Evolutionary conservation across 352 stramenopile genomes (phyloP), one percentile per base, ranked within the genome.

Genomic region (Hyaloperonospora brassicae): DNA sequence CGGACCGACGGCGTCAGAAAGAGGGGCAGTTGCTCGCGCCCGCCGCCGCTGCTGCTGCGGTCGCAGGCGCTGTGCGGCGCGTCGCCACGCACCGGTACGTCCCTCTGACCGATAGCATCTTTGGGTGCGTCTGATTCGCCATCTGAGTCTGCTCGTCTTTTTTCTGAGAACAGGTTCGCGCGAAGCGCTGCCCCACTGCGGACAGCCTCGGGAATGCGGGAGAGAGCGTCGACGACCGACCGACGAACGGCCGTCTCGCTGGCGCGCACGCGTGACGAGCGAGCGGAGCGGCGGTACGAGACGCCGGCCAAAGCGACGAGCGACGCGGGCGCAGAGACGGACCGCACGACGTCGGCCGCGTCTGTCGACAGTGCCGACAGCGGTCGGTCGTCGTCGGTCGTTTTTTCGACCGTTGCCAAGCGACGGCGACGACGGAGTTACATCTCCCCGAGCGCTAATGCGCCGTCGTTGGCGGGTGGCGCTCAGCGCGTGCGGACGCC

Each of bases 401-500:
- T 11, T 42, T 27, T n/a, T 47, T n/a, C 22, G 39, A 17, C 17
- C 1, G 61, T 46, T 13, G 83, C 68, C 45, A 68, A 77, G 38
- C 63, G 69, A 52, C 70, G 74, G 0, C 68, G 72, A 27, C 81
- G 49, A 57, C 45, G 51, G 14, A 58, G 73, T 52, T 77, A 72
- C 31, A 66, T 77, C 36, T 81, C 80, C 0, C 77, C 79, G 0
- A 81, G 58, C 22, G 62, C 64, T 5, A 71, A 65, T 36, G 46
- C 68, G 2, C 63, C 79, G 30, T 72, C 75, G 24, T 54, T 89
- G 3, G 59, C 66, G 23, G 77, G 79, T 9, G 79, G 77, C 1
- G 76, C 79, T 7, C 65, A 86, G 50, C 67, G 79, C 43, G 64
- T 90, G 25, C 41, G 79, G 52, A 87, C 76, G 23, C 79, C 79